Base-by-base conservation (phyloP, 108 stramenopile genomes). In the Cyclotella cryptica region DNA sequence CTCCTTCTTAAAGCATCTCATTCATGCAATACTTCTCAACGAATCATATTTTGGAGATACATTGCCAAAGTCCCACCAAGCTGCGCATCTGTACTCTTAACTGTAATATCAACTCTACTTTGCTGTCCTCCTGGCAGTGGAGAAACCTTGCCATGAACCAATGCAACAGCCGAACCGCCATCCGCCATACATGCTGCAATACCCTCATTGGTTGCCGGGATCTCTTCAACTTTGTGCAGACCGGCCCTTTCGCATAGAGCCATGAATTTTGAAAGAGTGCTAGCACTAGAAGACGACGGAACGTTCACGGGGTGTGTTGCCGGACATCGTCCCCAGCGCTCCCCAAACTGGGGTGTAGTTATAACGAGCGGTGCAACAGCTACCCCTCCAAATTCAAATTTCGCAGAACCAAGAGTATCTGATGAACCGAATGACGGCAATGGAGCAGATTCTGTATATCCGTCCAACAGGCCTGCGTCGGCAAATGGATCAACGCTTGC, bases 301-400 rank as follows among this genome's bases (percentile, higher is more conserved):
- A 90, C 42, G 44, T 83, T 83, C 10, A 80, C 55, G 24, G 93
- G 89, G 63, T 86, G 84, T 51, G 86, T 87, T 11, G 84, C 86
- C 19, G 89, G 71, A 61, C 89, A 90, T 43, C 63, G 64, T 7
- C 97, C 95, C 98, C 98, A 98, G 44, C 88, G 77, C 63, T 87
- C 78, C 58, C 98, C 98, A 60, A 98, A 98, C 71, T 96, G 95
- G 21, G 90, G 85, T 0, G 98, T 98, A 40, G 81, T 90, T 67
- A 98, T 96, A 43, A 67, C 54, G 44, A 97, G 83, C 27, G 98
- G 98, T 24, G 86, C 84, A 71, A 98, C 76, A 5, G 73, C 41
- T 17, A 67, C 53, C 27, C 94, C 93, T 62, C 89, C 89, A 83
- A 84, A 91, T 64, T 90, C 90, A 73, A 93, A 98, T 42, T 87